Base-by-base conservation (phyloP, 2,329 filamentous ascomycete species). In the Amesomyces nigricolor region DNA sequence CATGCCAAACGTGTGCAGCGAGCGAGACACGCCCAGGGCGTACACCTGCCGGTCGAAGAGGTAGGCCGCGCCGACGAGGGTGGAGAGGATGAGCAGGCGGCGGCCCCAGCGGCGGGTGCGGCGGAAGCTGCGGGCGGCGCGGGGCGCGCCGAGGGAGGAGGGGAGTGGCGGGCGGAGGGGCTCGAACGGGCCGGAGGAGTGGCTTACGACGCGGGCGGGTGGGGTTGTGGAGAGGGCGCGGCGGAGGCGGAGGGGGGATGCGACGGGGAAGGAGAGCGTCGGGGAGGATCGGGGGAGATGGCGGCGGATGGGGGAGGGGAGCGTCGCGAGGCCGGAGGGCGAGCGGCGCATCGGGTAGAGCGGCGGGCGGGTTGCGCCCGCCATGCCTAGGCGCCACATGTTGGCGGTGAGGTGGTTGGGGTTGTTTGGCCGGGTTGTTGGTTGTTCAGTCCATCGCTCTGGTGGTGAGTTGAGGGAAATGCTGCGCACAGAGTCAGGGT, bases 81-180 rank as follows among this genome's bases (percentile, higher is more conserved):
- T 71, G 1, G 83, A 78, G 44, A 87, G 64, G 58, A 87, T 78
- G 50, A 87, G 68, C 1, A 95, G 70, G 43, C 90, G 83, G 35
- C 89, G 87, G n/a, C 81, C 76, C 87, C 88, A 95, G 80, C 82
- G 88, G 52, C 86, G 80, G 19, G 82, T 79, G 35, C 82, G 82
- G 14, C 77, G 79, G 67, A 89, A 95, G 56, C 85, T 79, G 67
- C 87, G 90, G 10, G 88, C 84, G 8, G 81, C 77, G 17, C 75
- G 76, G 0, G 91, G 86, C 53, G 81, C 83, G 50, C 90, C 90
- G 30, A 97, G 79, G 38, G 88, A 88, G 57, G 80, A 80, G 5
- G 91, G 91, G 4, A 88, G 83, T 0, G 91, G 91, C 5, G 91
- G 91, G 0, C 81, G 78, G 63, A 91, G 80, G 13, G 85, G 81